These are phyloP conservation scores for Lipomyces orientalis DNA, from an alignment of 805 yeast species.

Conservation along the genomic window DNA sequence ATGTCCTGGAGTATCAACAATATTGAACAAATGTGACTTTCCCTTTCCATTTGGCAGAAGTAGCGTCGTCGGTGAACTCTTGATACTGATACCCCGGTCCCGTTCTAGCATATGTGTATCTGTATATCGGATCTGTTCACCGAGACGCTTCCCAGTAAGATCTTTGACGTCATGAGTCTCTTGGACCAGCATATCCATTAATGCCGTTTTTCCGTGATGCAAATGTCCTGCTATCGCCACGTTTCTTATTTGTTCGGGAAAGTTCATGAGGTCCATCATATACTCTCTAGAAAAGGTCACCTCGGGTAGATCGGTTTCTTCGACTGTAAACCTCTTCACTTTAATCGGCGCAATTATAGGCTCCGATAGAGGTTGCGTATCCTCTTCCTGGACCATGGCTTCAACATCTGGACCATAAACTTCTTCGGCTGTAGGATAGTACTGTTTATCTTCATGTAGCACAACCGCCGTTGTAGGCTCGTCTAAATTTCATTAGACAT, in stretches of 20 bases:
- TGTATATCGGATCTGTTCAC: conserved; percentile 62
- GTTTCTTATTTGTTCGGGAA: conserved; percentile 73
- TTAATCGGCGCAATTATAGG: conserved; percentile 68
- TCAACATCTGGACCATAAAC: conserved; percentile 70
- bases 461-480: conserved; percentile 44
- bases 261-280: conserved; percentile 54
- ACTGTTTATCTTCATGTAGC: conserved; percentile 54
- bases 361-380: conserved; percentile 57
- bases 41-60: conserved; percentile 59
- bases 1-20: conserved; percentile 94
- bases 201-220: conserved; percentile 85
- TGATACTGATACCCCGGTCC: conserved; percentile 72
- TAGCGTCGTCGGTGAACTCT: conserved; percentile 65
- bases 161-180: conserved; percentile 64
- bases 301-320: conserved; percentile 61
- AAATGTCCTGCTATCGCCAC: conserved; percentile 79
- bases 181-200: conserved; percentile 68
- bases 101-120: conserved; percentile 75
- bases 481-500: conserved; percentile 12
- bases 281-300: conserved; percentile 68
- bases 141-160: conserved; percentile 47
- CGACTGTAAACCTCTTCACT: conserved; percentile 54
- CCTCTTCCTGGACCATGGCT: conserved; percentile 61
- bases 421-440: conserved; percentile 52
- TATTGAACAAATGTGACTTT: conserved; percentile 63